These are phyloP conservation scores for Boletellus emodensis DNA, from an alignment of 768 basidiomycete genomes.

Conservation along the genomic window DNA sequence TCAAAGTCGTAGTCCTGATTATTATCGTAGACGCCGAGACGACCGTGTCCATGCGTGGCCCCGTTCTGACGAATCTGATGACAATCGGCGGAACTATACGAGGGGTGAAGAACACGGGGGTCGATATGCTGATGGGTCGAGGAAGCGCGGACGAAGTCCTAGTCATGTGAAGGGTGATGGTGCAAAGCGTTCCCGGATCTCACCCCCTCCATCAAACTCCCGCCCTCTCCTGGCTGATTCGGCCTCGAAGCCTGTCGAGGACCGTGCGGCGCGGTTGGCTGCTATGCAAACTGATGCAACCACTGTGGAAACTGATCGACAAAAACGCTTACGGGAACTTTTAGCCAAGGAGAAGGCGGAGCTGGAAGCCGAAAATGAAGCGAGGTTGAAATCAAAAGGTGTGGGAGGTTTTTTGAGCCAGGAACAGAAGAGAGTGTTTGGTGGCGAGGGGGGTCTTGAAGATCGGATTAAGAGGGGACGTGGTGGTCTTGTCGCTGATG, in stretches of 20 bases:
- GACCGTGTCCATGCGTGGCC: constrained; percentile 40
- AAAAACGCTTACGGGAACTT: constrained; percentile 62
- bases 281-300: constrained; percentile 80
- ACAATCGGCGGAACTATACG: constrained; percentile 30
- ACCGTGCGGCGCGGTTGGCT: constrained; percentile 81
- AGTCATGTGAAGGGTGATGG: constrained; percentile 29
- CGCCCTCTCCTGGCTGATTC: constrained; percentile 16
- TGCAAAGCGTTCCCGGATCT: constrained; percentile 50
- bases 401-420: constrained; percentile 78
- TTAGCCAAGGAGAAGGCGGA: constrained; percentile 78
- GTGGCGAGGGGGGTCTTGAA: constrained; percentile 72
- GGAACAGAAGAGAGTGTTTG: constrained; percentile 83
- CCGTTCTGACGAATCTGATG: constrained; percentile 51
- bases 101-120: constrained; percentile 24
- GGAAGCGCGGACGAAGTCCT: constrained; percentile 38
- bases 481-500: constrained; percentile 65
- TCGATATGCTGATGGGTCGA: constrained; percentile 30
- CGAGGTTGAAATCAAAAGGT: constrained; percentile 67
- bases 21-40: constrained; percentile 12
- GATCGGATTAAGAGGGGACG: constrained; percentile 73
- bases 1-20: constrained; percentile 29
- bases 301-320: constrained; percentile 62
- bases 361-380: constrained; percentile 64
- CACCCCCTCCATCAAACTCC: constrained; percentile 31
- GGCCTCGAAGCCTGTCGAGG: constrained; percentile 26